Conservation (phyloP, 805 yeast genomes). For the Komagataella mondaviorum region DNA sequence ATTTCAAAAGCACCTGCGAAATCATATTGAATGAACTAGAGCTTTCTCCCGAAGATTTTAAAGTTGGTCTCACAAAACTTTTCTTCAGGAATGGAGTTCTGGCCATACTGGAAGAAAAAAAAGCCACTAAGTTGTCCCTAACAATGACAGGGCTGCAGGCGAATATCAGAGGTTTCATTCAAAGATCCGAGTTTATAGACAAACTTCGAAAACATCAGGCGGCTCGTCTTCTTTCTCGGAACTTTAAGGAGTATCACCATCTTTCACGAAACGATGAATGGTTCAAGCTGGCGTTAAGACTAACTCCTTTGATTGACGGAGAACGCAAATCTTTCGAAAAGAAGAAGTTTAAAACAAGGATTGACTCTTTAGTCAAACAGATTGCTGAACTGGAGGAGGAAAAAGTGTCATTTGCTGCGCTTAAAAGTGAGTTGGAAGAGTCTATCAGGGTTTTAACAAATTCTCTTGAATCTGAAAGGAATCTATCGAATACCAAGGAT, state of each 20-base stretch:
- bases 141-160: slow-evolving; percentile 54
- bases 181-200: slow-evolving; percentile 32
- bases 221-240: slow-evolving; percentile 50
- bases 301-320: slow-evolving; percentile 57
- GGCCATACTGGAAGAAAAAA: slow-evolving; percentile 63
- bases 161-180: slow-evolving; percentile 45
- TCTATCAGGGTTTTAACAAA: neutral
- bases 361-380: slow-evolving; percentile 31
- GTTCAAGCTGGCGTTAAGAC: slow-evolving; percentile 57
- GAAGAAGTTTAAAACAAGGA: slow-evolving; percentile 21
- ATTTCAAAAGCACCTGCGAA: slow-evolving; percentile 57
- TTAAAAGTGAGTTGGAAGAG: neutral
- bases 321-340: slow-evolving; percentile 39
- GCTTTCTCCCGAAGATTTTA: slow-evolving; percentile 45
- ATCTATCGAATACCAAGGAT: neutral
- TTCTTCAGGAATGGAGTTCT: slow-evolving; percentile 69
- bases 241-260: slow-evolving; percentile 36
- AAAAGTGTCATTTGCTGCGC: slow-evolving; percentile 4
- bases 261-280: slow-evolving; percentile 49
- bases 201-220: slow-evolving; percentile 55
- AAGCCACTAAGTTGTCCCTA: slow-evolving; percentile 48
- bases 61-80: slow-evolving; percentile 59
- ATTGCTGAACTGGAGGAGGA: slow-evolving; percentile 32
- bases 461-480: neutral
- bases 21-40: slow-evolving; percentile 48